Conservation (phyloP, 345 rosid species). For the Brassica rapa region DNA sequence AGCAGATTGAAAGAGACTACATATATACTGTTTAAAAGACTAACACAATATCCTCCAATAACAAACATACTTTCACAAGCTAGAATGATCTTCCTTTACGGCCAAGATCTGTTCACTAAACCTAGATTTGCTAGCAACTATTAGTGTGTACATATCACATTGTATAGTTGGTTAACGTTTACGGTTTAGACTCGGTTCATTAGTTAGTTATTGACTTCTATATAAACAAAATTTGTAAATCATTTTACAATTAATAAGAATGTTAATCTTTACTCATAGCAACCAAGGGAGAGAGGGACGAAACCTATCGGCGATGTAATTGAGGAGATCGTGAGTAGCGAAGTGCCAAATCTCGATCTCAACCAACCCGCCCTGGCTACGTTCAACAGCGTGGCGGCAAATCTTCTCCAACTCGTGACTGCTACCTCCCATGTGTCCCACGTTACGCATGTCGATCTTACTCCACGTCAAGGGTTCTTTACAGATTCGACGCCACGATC, state of each 20-base stretch:
- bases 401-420: not conserved
- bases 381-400: not conserved
- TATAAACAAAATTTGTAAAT: too few species aligned
- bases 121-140: not conserved
- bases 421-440: not conserved
- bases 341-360: not conserved
- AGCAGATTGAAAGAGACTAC: not conserved
- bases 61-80: not conserved
- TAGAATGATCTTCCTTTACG: not conserved
- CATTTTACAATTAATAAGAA: too few species aligned
- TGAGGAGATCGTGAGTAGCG: not conserved
- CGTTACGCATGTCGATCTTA: not conserved
- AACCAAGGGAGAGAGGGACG: not conserved
- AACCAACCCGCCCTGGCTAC: slow-evolving; percentile 1
- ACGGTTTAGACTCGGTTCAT: too few species aligned
- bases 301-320: not conserved
- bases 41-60: not conserved
- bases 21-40: not conserved
- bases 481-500: not conserved
- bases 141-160: too few species aligned
- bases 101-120: not conserved
- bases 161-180: too few species aligned
- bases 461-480: not conserved
- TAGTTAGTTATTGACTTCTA: too few species aligned
- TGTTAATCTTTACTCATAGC: too few species aligned